Evolutionary conservation across 2,329 filamentous ascomycete genomes (phyloP), one percentile per base, ranked within the genome.

Genomic region (Laburnicola sp.): DNA sequence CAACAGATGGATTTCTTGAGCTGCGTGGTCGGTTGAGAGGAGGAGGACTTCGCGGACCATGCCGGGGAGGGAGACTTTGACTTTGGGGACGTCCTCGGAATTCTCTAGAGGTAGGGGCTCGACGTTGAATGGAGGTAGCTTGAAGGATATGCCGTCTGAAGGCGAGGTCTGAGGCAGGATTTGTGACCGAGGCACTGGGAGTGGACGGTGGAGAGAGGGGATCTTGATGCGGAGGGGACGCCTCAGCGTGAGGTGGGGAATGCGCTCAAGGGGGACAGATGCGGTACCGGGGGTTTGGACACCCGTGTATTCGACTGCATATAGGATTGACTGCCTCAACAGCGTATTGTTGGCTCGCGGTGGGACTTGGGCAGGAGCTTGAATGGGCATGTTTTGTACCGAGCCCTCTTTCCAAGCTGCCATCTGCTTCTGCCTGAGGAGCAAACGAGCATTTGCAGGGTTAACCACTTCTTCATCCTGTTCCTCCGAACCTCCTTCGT

Each of bases 1-100:
- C 10, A 72, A 49, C 6, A 72, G 58, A 22, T 63, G 54, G 22
- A 58, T 51, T 51, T 71, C 66, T 37, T 66, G 56, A 0, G 47
- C 42, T 0, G 50, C 25, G 35, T 69, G 62, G 40, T 71, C 68
- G 6, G 56, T 50, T 0, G 58, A 59, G 1, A 72, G 61, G 3
- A 62, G 34, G 2, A 72, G 32, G n/a, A 58, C 52, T 64, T 72
- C 62, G 59, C 68, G 53, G 47, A 73, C 32, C 58, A 78, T 48
- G 58, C 72, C 56, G 57, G 74, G 64, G 58, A 74, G 45, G 26
- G n/a, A 21, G 34, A 45, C 32, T 4, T 27, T 25, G 5, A 25
- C 38, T 35, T 10, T 41, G 16, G 26, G 51, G 8, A 4, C 34
- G 16, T 35, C 43, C 28, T 32, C 32, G 44, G 23, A 11, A 16